These are phyloP conservation scores for Alnus rubra DNA, from an alignment of 306 rosid genomes.

Conservation along the genomic window DNA sequence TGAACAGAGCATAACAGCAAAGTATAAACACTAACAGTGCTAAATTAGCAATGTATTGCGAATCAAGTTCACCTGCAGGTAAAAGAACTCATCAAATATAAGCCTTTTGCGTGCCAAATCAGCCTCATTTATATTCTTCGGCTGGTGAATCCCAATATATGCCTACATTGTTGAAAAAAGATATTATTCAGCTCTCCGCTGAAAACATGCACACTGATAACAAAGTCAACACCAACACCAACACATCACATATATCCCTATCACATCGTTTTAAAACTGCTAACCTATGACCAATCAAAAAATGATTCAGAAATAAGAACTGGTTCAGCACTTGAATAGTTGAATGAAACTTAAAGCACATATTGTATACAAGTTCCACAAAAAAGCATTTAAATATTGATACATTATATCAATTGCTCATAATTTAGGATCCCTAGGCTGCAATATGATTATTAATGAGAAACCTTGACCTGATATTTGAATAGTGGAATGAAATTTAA, in stretches of 20 bases:
- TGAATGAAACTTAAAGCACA: neutral
- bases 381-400: neutral
- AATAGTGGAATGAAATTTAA: too few species aligned
- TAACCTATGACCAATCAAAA: neutral
- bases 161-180: slow-evolving; percentile 54
- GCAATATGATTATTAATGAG: too few species aligned
- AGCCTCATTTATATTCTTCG: slow-evolving; percentile 68
- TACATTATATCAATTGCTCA: too few species aligned
- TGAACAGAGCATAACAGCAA: slow-evolving; percentile 18
- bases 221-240: slow-evolving; percentile 2
- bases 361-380: neutral
- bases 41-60: slow-evolving; percentile 14
- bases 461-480: too few species aligned
- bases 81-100: slow-evolving; percentile 95
- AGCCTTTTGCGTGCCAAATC: slow-evolving; percentile 92
- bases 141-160: slow-evolving; percentile 77
- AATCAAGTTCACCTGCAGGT: slow-evolving; percentile 68
- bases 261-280: neutral
- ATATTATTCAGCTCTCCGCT: slow-evolving; percentile 21
- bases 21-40: slow-evolving; percentile 7
- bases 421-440: too few species aligned
- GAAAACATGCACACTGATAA: slow-evolving; percentile 18
- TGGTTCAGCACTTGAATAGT: neutral
- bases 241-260: neutral
- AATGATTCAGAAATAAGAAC: neutral